Base-by-base conservation (phyloP, 2,329 filamentous ascomycete genomes). In the Neonectria faginata region DNA sequence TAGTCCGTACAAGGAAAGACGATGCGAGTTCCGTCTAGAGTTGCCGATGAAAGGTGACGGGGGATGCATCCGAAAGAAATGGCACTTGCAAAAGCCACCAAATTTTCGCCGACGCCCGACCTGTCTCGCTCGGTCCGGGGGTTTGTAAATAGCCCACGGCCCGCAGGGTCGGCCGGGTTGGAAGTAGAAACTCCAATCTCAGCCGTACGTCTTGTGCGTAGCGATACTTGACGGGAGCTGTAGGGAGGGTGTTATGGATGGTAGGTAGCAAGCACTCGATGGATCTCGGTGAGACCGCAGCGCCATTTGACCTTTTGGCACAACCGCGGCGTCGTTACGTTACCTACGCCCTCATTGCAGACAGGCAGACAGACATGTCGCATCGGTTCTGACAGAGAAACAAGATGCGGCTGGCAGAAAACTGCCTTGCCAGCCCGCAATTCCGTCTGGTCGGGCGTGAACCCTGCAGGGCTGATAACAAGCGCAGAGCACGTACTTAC, bases 101-200 rank as follows among this genome's bases (percentile, higher is more conserved):
- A 60, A 20, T 68, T 41, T 42, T 62, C 53, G 36, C 60, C 60
- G 36, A 18, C 54, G 39, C 64, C 41, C 41, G 48, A 42, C 42
- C 22, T 29, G 4, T 33, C 27, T 39, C 33, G 22, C 12, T 33
- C 10, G 18, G 18, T 31, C 9, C 29, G 47, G 47, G 44, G 25
- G 39, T 39, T 31, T 31, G 33, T 10, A 29, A 36, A 6, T 25
- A 25, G 25, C 12, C 18, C 45, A 44, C 41, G 22, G 14, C 14
- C 33, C 45, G 45, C 25, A 14, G 36, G 59, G 54, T 62, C 52
- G 41, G 57, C 56, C 41, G 22, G 47, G 55, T 69, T 44, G 67
- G 51, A 69, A 70, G 71, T 71, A 72, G 70, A 67, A 68, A 64
- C 68, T 27, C 11, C 48, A 48, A 60, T 66, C 20, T 53, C 58